These are phyloP conservation scores for Coniochaeta ligniaria DNA, from an alignment of 2,329 filamentous ascomycete species.

Conservation along the genomic window DNA sequence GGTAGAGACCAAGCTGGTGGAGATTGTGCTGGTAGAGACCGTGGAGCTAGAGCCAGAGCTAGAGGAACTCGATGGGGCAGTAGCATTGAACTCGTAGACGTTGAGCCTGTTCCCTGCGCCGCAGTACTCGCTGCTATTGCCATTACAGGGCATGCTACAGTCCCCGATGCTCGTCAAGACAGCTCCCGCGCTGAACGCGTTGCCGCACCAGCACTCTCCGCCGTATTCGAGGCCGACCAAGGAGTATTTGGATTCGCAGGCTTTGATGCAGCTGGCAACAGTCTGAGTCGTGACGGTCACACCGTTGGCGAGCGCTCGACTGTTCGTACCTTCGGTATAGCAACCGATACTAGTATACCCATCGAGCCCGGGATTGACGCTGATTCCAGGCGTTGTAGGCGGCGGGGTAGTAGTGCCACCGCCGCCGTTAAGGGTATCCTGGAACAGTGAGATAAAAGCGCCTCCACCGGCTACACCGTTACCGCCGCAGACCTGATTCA, in stretches of 20 bases:
- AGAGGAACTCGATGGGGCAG: not conserved
- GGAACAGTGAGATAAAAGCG: conserved; percentile 40
- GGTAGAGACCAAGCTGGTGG: not conserved
- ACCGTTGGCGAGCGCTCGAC: conserved; percentile 13
- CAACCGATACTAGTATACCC: conserved; percentile 26
- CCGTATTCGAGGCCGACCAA: conserved; percentile 26
- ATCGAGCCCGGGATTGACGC: conserved; percentile 25
- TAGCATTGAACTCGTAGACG: conserved; percentile 24
- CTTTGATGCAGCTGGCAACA: conserved; percentile 14
- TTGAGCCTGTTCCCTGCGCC: conserved; percentile 32
- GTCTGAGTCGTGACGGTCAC: conserved; percentile 12
- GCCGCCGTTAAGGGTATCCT: conserved; percentile 4
- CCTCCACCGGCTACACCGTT: conserved; percentile 31
- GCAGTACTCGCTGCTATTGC: conserved; percentile 30
- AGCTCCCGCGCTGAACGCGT: not conserved
- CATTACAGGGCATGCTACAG: conserved; percentile 35
- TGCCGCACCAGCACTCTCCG: conserved; percentile 18
- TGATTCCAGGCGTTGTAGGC: conserved; percentile 12
- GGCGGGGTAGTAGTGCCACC: conserved; percentile 8
- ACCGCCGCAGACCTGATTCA: conserved; percentile 46
- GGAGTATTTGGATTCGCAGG: conserved; percentile 12
- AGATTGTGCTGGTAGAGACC: too few relatives aligned
- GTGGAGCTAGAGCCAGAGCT: not conserved
- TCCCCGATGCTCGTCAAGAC: conserved; percentile 15
- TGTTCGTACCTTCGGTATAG: conserved; percentile 18